These are phyloP conservation scores for Sphaerulina vaccinii DNA, from an alignment of 2,329 filamentous ascomycete genomes.

Conservation along the genomic window DNA sequence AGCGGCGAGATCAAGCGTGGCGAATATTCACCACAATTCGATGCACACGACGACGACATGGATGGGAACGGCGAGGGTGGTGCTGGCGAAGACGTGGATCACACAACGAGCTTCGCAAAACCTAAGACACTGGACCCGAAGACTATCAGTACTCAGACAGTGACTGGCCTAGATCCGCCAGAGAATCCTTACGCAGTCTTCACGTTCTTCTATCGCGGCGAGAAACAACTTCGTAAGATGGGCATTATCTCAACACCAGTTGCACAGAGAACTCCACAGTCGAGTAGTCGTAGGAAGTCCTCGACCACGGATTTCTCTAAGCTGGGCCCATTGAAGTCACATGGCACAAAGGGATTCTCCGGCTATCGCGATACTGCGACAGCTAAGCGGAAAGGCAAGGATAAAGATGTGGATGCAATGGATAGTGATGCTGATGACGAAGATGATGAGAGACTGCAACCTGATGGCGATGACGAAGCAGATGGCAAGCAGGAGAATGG, in stretches of 20 bases:
- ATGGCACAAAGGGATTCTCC: slow-evolving; percentile 86
- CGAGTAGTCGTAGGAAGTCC: slow-evolving; percentile 71
- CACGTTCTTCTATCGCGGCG: slow-evolving; percentile 95
- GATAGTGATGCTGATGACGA: slow-evolving; percentile 75
- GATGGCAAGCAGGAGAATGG: slow-evolving; percentile 62
- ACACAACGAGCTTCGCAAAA: slow-evolving; percentile 96
- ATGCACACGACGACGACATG: slow-evolving; percentile 86
- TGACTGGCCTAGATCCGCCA: slow-evolving; percentile 95
- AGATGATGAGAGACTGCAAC: slow-evolving; percentile 57
- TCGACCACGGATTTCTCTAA: slow-evolving; percentile 81
- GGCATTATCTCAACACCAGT: slow-evolving; percentile 70
- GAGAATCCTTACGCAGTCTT: slow-evolving; percentile 96
- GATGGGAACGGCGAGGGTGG: slow-evolving; percentile 56
- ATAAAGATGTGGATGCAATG: slow-evolving; percentile 61
- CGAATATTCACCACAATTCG: slow-evolving; percentile 96
- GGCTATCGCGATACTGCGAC: slow-evolving; percentile 63
- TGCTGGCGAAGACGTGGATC: slow-evolving; percentile 82
- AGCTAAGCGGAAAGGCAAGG: slow-evolving; percentile 57
- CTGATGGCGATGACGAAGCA: slow-evolving; percentile 60
- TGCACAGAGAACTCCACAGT: slow-evolving; percentile 60
- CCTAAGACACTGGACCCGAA: slow-evolving; percentile 95
- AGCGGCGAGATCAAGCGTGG: slow-evolving; percentile 97
- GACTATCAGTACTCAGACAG: slow-evolving; percentile 96
- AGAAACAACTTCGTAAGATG: slow-evolving; percentile 95
- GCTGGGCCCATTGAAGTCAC: slow-evolving; percentile 77